These are phyloP conservation scores for Xylaria digitata DNA, from an alignment of 2,329 filamentous ascomycete genomes.

Conservation along the genomic window DNA sequence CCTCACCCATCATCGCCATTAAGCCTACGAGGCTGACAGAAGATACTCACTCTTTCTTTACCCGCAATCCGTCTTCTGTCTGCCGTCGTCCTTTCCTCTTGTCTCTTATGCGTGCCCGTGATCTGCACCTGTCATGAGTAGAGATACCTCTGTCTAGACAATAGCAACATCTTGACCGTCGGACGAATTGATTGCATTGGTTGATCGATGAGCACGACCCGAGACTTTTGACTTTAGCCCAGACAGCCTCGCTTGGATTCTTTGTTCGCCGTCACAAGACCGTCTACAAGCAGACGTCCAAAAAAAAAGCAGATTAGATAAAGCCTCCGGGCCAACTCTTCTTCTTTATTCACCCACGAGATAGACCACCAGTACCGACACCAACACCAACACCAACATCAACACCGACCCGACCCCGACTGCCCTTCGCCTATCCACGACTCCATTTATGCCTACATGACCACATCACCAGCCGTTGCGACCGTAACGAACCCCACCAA, in stretches of 20 bases:
- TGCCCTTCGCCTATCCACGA: too few relatives aligned
- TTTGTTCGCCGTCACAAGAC: conserved; percentile 9
- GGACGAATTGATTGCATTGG: not conserved
- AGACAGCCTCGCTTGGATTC: not conserved
- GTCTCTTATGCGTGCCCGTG: not conserved
- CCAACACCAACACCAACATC: not conserved
- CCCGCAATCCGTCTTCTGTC: too few relatives aligned
- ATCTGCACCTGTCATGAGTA: not conserved
- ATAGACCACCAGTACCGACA: not conserved
- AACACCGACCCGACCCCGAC: not conserved
- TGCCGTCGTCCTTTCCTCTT: too few relatives aligned
- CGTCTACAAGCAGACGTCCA: too few relatives aligned
- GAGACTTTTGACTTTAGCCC: not conserved
- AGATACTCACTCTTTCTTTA: too few relatives aligned
- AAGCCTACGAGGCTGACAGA: too few relatives aligned
- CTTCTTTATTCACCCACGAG: not conserved
- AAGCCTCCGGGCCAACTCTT: not conserved
- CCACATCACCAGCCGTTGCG: not conserved
- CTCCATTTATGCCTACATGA: not conserved
- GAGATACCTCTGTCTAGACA: not conserved
- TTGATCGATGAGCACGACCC: not conserved
- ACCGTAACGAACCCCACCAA: not conserved
- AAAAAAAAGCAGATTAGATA: not conserved
- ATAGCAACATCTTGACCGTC: not conserved
- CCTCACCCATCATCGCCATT: too few relatives aligned